phyloP scores from a whole-genome alignment of 192 early-diverging fungal species.

The Spizellomyces sp. region DNA sequence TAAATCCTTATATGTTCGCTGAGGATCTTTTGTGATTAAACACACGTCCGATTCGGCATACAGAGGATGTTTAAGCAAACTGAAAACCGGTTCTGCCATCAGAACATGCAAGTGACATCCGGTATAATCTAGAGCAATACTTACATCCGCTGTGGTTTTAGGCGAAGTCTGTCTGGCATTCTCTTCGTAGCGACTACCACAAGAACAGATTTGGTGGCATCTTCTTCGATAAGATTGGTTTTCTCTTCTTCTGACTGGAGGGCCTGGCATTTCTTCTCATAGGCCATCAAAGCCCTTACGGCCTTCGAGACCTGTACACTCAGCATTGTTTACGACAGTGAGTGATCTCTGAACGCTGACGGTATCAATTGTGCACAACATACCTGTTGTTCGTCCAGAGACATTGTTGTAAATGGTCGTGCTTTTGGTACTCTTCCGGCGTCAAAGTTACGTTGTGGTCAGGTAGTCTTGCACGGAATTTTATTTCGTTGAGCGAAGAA shows the following conservation, averaged over 20 bases:
- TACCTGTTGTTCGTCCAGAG: slow-evolving; percentile 5
- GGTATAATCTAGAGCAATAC: background rate
- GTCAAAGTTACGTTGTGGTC: too few relatives aligned
- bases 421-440: too few relatives aligned
- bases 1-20: slow-evolving; percentile 75
- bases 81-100: slow-evolving; percentile 20
- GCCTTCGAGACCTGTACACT: slow-evolving; percentile 54
- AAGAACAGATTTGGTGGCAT: slow-evolving; percentile 53
- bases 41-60: slow-evolving; percentile 74
- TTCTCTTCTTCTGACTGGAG: slow-evolving; percentile 43
- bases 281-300: slow-evolving; percentile 58
- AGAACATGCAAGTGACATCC: slow-evolving; percentile 1
- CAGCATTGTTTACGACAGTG: background rate
- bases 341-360: background rate
- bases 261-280: slow-evolving; percentile 30
- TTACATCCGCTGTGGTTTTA: slow-evolving; percentile 74
- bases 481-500: too few relatives aligned
- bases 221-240: slow-evolving; percentile 53
- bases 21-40: slow-evolving; percentile 86
- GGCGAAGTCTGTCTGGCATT: slow-evolving; percentile 57
- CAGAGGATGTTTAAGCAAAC: slow-evolving; percentile 71
- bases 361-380: background rate
- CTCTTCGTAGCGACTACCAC: slow-evolving; percentile 71
- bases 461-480: too few relatives aligned
- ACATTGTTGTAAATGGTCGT: background rate